Base-by-base conservation (phyloP, 768 basidiomycete genomes). In the Hypsizygus marmoreus region DNA sequence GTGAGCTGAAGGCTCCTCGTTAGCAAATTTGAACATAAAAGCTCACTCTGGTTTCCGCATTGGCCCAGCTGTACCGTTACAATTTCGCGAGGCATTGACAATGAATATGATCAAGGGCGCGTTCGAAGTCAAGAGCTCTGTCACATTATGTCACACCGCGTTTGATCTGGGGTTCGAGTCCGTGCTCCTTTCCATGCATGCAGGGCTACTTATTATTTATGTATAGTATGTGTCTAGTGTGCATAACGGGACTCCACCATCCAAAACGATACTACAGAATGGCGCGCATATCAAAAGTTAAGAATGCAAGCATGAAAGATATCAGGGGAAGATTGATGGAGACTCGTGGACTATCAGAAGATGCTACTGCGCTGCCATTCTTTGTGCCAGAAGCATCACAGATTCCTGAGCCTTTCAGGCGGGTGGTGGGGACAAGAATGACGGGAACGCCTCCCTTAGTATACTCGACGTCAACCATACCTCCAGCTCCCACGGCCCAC, bases 31-130 rank as follows among this genome's bases (percentile, higher is more conserved):
- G 17, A 4, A 19, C 13, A 40, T 41, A 43, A 40, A 39, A n/a
- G 66, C 86, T 67, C 61, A 91, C 92, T 88, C 74, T 92, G 89
- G 65, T 92, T 95, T 57, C 91, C 92, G 49, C 89, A 92, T 80
- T 95, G 92, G 56, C 93, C 93, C 9, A 92, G 81, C 62, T 91
- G 86, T 23, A 88, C 75, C 4, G 86, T 90, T 19, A 91, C 87
- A 53, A 90, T 87, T 70, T 90, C 88, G 56, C 88, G 84, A 62
- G 88, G 88, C 88, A 88, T 89, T 19, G 42, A n/a, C n/a, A n/a
- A n/a, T n/a, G n/a, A n/a, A n/a, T n/a, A n/a, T n/a, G n/a, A n/a
- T n/a, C n/a, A n/a, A 19, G 12, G 35, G 24, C 36, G 39, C 43
- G 40, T 26, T 41, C n/a, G 20, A 40, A 23, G 40, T 34, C 11